These are phyloP conservation scores for Malus asiatica DNA, from an alignment of 306 rosid species.

Conservation along the genomic window DNA sequence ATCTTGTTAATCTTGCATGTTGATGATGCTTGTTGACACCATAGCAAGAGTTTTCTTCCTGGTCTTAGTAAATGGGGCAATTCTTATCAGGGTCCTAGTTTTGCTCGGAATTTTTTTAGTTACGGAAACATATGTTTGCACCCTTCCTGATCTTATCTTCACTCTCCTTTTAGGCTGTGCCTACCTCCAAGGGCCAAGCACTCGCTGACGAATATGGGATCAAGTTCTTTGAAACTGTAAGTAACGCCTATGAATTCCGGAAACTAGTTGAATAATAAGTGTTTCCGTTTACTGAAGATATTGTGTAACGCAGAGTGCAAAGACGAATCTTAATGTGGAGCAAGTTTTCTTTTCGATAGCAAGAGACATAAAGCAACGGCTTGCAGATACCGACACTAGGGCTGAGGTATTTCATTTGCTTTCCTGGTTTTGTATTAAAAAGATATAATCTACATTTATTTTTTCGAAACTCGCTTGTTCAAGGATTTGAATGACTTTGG, in stretches of 20 bases:
- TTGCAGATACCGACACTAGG: slow-evolving; percentile 57
- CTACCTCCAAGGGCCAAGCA: slow-evolving; percentile 92
- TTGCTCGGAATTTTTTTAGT: not conserved
- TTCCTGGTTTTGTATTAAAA: not conserved
- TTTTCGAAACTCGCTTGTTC: not conserved
- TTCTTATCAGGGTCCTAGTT: too few species aligned
- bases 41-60: not conserved
- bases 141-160: not conserved
- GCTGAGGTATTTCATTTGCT: slow-evolving; percentile 46
- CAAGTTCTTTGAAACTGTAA: slow-evolving; percentile 91
- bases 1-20: not conserved
- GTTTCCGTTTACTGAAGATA: slow-evolving; percentile 4
- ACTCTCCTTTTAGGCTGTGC: slow-evolving; percentile 55
- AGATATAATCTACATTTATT: not conserved
- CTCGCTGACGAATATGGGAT: slow-evolving; percentile 94
- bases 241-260: slow-evolving; percentile 25
- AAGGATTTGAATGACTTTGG: not conserved
- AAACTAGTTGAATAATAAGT: not conserved
- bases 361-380: slow-evolving; percentile 85
- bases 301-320: slow-evolving; percentile 67
- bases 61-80: not conserved
- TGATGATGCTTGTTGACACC: not conserved
- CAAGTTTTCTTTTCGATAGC: slow-evolving; percentile 90
- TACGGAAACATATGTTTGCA: not conserved
- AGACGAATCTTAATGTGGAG: slow-evolving; percentile 88